phyloP scores from a whole-genome alignment of 306 rosid species.

The Betula pendula region DNA sequence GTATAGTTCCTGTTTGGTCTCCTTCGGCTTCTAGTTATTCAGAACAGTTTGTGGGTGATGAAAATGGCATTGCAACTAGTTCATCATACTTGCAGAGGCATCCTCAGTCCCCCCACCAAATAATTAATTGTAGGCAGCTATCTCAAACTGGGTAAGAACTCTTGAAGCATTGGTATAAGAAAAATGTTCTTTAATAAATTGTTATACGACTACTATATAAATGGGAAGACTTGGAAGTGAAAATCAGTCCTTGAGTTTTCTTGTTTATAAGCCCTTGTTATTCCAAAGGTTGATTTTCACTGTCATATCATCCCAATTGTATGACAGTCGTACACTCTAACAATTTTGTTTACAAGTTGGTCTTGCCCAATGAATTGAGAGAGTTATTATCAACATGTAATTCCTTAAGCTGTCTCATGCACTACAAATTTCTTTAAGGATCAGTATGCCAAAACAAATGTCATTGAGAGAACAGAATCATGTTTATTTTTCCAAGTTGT shows the following conservation, averaged over 20 bases:
- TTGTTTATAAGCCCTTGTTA: neutral
- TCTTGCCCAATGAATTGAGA: conserved; percentile 16
- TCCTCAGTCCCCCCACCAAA: conserved; percentile 92
- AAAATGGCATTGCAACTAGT: conserved; percentile 59
- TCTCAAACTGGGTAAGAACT: conserved; percentile 86
- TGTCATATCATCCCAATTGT: too few relatives aligned
- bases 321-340: neutral
- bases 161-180: conserved; percentile 12
- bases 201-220: too few relatives aligned
- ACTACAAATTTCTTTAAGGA: neutral
- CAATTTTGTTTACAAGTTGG: neutral
- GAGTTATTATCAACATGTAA: neutral
- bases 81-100: conserved; percentile 80
- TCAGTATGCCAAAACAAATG: neutral
- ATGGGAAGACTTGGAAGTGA: too few relatives aligned
- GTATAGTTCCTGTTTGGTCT: conserved; percentile 86
- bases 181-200: neutral
- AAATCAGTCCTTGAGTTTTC: neutral
- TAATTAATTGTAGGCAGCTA: conserved; percentile 78
- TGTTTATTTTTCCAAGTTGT: neutral
- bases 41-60: conserved; percentile 79
- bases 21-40: conserved; percentile 63
- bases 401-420: neutral
- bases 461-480: neutral
- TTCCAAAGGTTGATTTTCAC: too few relatives aligned